Percentiles rank a stretch among this genome's conserved stretches.
These are phyloP conservation scores for Wallacemonas sp. DNA, from an alignment of 208 protist species.

Conservation along the genomic window DNA sequence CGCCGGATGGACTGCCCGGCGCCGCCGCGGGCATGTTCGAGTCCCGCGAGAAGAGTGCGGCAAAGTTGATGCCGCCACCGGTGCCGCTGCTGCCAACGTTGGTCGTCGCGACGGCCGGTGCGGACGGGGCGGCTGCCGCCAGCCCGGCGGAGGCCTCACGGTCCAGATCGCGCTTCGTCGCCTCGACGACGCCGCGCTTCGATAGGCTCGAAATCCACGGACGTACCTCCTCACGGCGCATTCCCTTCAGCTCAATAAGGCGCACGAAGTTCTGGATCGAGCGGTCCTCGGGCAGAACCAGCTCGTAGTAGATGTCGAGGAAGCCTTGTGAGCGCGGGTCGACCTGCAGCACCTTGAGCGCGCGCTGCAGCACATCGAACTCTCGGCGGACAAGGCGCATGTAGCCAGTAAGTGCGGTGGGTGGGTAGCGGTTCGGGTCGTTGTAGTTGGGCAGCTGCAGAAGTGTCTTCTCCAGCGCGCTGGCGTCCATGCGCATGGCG, in stretches of 20 bases:
- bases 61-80: slow-evolving; percentile 42
- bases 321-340: slow-evolving; percentile 69
- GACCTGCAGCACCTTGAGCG: slow-evolving; percentile 85
- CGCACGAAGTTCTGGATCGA: slow-evolving; percentile 89
- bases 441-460: slow-evolving; percentile 88
- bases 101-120: background rate
- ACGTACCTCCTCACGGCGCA: slow-evolving; percentile 77
- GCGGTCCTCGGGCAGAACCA: slow-evolving; percentile 76
- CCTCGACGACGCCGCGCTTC: slow-evolving; percentile 83
- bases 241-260: slow-evolving; percentile 78
- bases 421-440: slow-evolving; percentile 63
- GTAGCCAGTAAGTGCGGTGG: slow-evolving; percentile 59
- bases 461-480: slow-evolving; percentile 72
- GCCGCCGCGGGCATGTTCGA: slow-evolving; percentile 7
- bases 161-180: slow-evolving; percentile 70
- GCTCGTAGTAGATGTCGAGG: slow-evolving; percentile 84
- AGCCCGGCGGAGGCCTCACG: slow-evolving; percentile 38
- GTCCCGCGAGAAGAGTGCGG: slow-evolving; percentile 46
- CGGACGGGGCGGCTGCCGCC: slow-evolving; percentile 19
- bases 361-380: slow-evolving; percentile 81
- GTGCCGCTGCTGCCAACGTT: background rate
- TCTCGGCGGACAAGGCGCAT: slow-evolving; percentile 73
- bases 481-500: slow-evolving; percentile 71
- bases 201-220: slow-evolving; percentile 76
- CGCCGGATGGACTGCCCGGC: background rate